phyloP scores from a whole-genome alignment of 2,329 filamentous ascomycete species.

The Nothopassalora personata region DNA sequence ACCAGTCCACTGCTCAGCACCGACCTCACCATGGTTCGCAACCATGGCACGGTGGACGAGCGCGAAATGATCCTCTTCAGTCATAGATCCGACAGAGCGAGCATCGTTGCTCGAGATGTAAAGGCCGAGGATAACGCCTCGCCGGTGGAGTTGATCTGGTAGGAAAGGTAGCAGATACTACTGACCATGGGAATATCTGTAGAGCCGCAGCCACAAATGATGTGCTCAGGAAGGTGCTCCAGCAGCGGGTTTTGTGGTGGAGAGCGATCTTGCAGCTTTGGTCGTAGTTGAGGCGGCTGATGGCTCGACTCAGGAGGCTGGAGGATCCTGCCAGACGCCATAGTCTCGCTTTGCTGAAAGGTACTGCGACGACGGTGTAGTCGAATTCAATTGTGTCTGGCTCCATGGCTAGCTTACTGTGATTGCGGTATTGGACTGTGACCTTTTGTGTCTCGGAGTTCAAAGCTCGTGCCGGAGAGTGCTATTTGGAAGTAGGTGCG shows the following conservation, averaged over 20 bases:
- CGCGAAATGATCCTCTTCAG: slow-evolving; percentile 57
- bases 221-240: slow-evolving; percentile 51
- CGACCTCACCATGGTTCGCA: slow-evolving; percentile 60
- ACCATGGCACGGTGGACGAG: slow-evolving; percentile 61
- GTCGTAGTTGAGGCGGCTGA: slow-evolving; percentile 46
- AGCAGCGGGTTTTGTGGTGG: slow-evolving; percentile 62
- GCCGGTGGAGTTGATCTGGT: slow-evolving; percentile 59
- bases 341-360: slow-evolving; percentile 59
- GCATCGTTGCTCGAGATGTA: slow-evolving; percentile 50
- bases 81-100: slow-evolving; percentile 44
- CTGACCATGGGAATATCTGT: slow-evolving; percentile 59
- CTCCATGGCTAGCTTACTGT: slow-evolving; percentile 39
- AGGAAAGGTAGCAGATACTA: slow-evolving; percentile 61
- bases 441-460: slow-evolving; percentile 49
- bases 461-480: slow-evolving; percentile 54
- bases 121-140: slow-evolving; percentile 57
- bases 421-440: slow-evolving; percentile 53
- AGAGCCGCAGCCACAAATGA: slow-evolving; percentile 59
- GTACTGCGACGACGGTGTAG: slow-evolving; percentile 61
- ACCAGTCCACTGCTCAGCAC: slow-evolving; percentile 59
- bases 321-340: slow-evolving; percentile 56
- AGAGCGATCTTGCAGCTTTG: slow-evolving; percentile 56
- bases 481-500: slow-evolving; percentile 53
- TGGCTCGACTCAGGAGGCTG: slow-evolving; percentile 46
- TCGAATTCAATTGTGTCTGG: slow-evolving; percentile 53